phyloP scores from a whole-genome alignment of 225 moss, liverwort and hornwort genomes.

The Lunularia cruciata region DNA sequence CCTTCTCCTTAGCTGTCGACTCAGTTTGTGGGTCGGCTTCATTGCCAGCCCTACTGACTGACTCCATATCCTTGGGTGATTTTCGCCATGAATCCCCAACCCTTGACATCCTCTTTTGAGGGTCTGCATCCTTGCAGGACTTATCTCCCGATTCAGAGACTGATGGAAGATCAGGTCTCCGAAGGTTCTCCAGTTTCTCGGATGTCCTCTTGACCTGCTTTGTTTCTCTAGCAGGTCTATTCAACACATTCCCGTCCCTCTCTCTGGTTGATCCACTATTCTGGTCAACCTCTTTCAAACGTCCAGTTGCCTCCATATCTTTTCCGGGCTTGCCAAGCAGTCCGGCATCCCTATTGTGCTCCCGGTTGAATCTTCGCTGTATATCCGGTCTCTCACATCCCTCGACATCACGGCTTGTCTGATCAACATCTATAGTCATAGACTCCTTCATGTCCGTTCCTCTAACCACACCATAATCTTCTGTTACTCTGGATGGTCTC shows the following conservation, averaged over 20 bases:
- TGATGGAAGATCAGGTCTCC: conserved; percentile 28
- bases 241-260: conserved; percentile 24
- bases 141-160: conserved; percentile 37
- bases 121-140: conserved; percentile 51
- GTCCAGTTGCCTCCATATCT: conserved; percentile 47
- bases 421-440: conserved; percentile 17
- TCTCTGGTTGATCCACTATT: conserved; percentile 34
- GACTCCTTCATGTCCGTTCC: conserved; percentile 33
- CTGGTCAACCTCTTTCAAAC: conserved; percentile 50
- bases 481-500: conserved; percentile 12
- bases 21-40: conserved; percentile 50
- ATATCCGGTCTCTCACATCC: conserved; percentile 42
- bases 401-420: conserved; percentile 24
- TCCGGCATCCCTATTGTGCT: conserved; percentile 55
- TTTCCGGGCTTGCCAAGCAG: conserved; percentile 73
- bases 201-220: conserved; percentile 51
- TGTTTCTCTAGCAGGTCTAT: conserved; percentile 41
- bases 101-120: conserved; percentile 49
- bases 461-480: conserved; percentile 27
- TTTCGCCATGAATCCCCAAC: conserved; percentile 60
- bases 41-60: conserved; percentile 43
- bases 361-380: conserved; percentile 57
- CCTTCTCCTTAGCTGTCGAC: conserved; percentile 47
- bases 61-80: conserved; percentile 52
- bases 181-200: conserved; percentile 47